Evolutionary conservation across 1,284 basidiomycete genomes (phyloP), one percentile per base, ranked within the genome.

Genomic region (Rhodofomes roseus): DNA sequence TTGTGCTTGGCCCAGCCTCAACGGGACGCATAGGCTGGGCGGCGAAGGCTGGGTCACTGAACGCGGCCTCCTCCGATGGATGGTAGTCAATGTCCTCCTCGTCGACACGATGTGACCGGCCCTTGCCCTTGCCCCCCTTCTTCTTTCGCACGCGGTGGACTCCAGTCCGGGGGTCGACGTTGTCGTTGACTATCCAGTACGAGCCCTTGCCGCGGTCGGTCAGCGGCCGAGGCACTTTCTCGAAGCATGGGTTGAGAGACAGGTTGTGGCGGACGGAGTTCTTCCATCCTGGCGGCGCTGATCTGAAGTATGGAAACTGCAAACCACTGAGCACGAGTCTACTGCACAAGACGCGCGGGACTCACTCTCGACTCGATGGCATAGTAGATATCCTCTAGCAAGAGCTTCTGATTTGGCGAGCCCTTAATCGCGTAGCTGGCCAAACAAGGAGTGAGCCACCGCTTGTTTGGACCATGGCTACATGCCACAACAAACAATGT

Each of bases 231-330:
- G 93, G 87, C 12, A 95, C 90, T 73, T 95, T 95, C 73, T 95
- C 89, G 71, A 96, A 96, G 68, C 93, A 95, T 62, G 94, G 93
- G 72, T 96, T 96, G 63, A 96, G 82, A 8, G 93, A 95, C 22
- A 97, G 82, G 68, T 96, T 96, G 76, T 96, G 95, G 53, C 95
- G 88, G 65, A 97, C 94, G 43, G 95, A 96, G 73, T 96, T 96
- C 89, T 93, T 93, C 90, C 90, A 93, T 23, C 90, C 90, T 61
- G 86, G 85, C 44, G 90, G 90, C 12, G 90, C 90, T 48, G 81
- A 85, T 71, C 88, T 78, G 74, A 93, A 93, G 71, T 92, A 93
- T 16, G 91, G 91, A 70, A 92, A 93, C 90, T 92, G 65, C 1
- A 2, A 22, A 63, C 55, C 44, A 55, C 59, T 37, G 34, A 57